Evolutionary conservation across 1,284 basidiomycete species (phyloP).

Genomic region (Ceratobasidium sp.): DNA sequence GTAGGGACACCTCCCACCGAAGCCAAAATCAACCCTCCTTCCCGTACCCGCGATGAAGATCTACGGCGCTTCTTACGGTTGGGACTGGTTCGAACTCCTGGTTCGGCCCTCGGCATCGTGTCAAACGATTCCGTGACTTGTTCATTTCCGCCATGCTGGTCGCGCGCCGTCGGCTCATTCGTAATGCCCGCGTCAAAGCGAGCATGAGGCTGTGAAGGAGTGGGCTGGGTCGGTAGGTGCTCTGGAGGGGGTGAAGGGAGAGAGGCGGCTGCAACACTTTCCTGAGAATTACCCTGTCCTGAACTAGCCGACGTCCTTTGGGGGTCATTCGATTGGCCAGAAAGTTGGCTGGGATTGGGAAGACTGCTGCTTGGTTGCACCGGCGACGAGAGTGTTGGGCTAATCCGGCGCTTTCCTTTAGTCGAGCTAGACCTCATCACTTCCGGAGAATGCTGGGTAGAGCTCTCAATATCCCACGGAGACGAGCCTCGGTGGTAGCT

Average conservation of each 20-base stretch:
- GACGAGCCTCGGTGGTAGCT: constrained; percentile 18
- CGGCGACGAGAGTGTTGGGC: constrained; percentile 26
- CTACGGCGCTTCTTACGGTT: constrained; percentile 26
- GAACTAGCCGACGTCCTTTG: constrained; percentile 1
- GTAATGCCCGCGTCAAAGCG: not conserved
- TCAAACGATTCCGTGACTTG: constrained; percentile 15
- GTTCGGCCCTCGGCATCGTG: not conserved
- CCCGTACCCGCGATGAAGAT: constrained; percentile 22
- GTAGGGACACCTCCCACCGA: not conserved
- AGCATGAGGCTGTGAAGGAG: not conserved
- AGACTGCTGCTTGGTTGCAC: not conserved
- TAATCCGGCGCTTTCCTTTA: constrained; percentile 21
- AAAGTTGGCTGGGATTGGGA: not conserved
- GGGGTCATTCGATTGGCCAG: not conserved
- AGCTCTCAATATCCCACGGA: constrained; percentile 36
- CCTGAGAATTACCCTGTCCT: constrained; percentile 12
- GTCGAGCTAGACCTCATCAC: not conserved
- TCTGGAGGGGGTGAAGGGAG: constrained; percentile 42
- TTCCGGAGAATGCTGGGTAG: constrained; percentile 9
- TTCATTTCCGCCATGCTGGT: not conserved
- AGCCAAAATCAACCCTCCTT: not conserved
- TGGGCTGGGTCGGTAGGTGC: not conserved
- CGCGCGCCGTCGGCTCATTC: constrained; percentile 7
- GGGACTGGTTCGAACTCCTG: not conserved
- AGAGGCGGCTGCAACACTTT: constrained; percentile 34